These are phyloP conservation scores for Geosmithia flava DNA, from an alignment of 2,329 filamentous ascomycete species.

Conservation along the genomic window DNA sequence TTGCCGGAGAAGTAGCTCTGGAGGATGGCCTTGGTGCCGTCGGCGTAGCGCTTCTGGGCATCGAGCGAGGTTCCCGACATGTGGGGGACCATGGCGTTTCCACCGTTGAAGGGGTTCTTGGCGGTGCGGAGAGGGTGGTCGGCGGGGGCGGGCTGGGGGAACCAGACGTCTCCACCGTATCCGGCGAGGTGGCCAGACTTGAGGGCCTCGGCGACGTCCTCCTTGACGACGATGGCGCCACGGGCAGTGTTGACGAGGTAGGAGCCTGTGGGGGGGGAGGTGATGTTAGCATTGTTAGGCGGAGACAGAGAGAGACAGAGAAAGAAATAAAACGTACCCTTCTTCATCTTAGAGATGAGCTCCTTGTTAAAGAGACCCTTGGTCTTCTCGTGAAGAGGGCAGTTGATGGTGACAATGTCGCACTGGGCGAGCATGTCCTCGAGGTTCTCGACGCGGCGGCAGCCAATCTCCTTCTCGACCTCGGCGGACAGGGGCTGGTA, in stretches of 20 bases:
- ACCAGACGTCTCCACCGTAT: constrained; percentile 88
- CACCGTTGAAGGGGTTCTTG: constrained; percentile 89
- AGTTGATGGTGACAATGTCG: constrained; percentile 98
- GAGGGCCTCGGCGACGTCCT: constrained; percentile 90
- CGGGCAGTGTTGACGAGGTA: constrained; percentile 99
- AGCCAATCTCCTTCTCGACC: constrained; percentile 90
- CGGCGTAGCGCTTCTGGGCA: constrained; percentile 84
- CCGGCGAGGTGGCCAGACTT: constrained; percentile 83
- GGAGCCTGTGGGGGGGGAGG: constrained; percentile 40
- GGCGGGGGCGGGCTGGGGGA: constrained; percentile 89
- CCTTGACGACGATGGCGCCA: constrained; percentile 98
- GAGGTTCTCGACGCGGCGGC: constrained; percentile 73
- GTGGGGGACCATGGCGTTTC: constrained; percentile 98
- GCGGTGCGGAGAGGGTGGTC: constrained; percentile 89
- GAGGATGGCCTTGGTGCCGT: constrained; percentile 80
- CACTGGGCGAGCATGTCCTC: constrained; percentile 93
- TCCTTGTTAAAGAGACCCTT: constrained; percentile 97
- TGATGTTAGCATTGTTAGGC: too few relatives aligned
- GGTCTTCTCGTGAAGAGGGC: constrained; percentile 97
- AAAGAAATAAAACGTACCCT: constrained; percentile 38
- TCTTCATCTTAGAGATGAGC: constrained; percentile 98
- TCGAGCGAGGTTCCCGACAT: constrained; percentile 99
- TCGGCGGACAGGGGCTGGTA: constrained; percentile 88
- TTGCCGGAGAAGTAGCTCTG: constrained; percentile 81
- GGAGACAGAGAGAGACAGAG: neutral